Evolutionary conservation across 306 rosid species (phyloP), one percentile per base, ranked within the genome.

Genomic region (Oemleria cerasiformis): DNA sequence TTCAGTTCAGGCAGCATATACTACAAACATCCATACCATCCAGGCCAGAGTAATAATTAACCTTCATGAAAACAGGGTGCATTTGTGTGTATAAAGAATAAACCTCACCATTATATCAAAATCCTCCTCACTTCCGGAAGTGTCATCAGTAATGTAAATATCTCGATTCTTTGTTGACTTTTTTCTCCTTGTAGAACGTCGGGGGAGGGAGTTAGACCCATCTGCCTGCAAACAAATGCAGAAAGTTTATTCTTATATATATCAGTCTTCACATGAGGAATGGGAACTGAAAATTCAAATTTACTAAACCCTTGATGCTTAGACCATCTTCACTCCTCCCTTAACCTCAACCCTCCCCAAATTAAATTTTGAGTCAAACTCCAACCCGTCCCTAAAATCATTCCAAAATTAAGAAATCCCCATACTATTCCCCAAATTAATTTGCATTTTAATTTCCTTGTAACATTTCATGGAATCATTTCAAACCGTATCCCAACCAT

Each of bases 161-260:
- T 75, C 84, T 62, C 77, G 88, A 77, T 78, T 55, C 73, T 42
- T 81, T 70, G 68, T 82, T 19, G 85, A 83, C 62, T 68, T 58
- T 79, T 82, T 89, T 73, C 93, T 84, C 82, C 97, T 81, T 1
- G 87, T 87, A 58, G 97, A 92, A 57, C 97, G 96, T 6, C 97
- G 87, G 74, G 84, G 96, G 72, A 96, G 87, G 74, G 84, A 92
- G 72, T 84, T 87, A 80, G 80, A 74, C 65, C 73, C 76, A 23
- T 63, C 84, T 58, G 87, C 82, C 92, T 88, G 73, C 75, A 76
- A 56, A 69, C 23, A 42, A 57, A 68, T 40, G 70, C 43, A 55
- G 16, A 51, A 56, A 54, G 72, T 60, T 63, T n/a, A 53, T 8
- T n/a, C 5, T 53, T 4, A 9, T 4, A 72, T 54, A 51, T 17